phyloP scores from a whole-genome alignment of 2,329 filamentous ascomycete genomes.

The Moelleriella libera region DNA sequence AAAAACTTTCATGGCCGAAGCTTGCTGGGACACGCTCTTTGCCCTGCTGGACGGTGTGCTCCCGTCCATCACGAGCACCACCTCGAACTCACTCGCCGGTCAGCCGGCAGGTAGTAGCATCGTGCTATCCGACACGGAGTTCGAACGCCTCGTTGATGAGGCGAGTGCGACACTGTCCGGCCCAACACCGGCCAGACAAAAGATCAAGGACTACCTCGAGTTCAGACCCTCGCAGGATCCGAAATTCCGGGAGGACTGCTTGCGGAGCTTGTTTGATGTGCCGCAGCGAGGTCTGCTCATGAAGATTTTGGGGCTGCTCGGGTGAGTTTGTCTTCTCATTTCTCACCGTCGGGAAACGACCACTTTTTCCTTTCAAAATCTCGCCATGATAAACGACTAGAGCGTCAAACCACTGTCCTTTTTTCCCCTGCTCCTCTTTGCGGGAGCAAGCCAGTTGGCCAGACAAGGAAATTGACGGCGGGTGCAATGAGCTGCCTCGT shows the following conservation, averaged over 20 bases:
- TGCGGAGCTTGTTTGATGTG: conserved; percentile 23
- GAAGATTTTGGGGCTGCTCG: conserved; percentile 22
- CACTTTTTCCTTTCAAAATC: too few species aligned
- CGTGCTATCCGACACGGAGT: conserved; percentile 32
- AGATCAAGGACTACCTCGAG: conserved; percentile 37
- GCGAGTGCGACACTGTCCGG: background rate
- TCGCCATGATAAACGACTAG: too few species aligned
- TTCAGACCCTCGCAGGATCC: conserved; percentile 36
- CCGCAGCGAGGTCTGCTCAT: conserved; percentile 24
- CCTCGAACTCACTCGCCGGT: conserved; percentile 11
- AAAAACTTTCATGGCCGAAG: conserved; percentile 25
- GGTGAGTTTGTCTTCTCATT: conserved; percentile 20
- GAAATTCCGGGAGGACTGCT: conserved; percentile 35
- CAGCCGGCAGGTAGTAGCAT: conserved; percentile 6
- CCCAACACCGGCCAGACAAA: conserved; percentile 19
- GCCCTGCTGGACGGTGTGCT: conserved; percentile 44
- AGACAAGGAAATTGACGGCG: too few species aligned
- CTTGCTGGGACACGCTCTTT: conserved; percentile 40
- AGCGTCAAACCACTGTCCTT: too few species aligned
- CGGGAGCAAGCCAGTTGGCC: too few species aligned
- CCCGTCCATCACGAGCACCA: conserved; percentile 37
- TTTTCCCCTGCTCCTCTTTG: too few species aligned
- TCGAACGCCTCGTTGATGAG: conserved; percentile 11
- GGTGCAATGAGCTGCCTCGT: too few species aligned
- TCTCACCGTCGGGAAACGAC: too few species aligned